Conservation (phyloP, 352 stramenopile species). For the Paralagenidium karlingii region DNA sequence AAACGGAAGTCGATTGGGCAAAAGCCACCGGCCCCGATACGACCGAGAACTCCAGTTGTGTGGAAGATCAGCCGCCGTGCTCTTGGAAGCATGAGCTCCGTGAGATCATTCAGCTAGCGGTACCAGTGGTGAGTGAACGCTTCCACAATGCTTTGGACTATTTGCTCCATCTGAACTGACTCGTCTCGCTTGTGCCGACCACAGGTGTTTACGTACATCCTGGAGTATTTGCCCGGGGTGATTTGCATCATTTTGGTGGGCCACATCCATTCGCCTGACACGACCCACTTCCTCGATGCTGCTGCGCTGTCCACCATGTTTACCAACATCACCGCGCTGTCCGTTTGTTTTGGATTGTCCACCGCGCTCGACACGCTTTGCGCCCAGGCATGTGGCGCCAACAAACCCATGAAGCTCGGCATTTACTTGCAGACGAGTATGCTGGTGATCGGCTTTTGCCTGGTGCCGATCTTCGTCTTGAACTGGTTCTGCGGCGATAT, state of each 20-base stretch:
- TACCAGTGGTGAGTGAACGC: conserved; percentile 27
- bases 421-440: conserved; percentile 75
- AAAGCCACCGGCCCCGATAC: no score
- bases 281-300: conserved; percentile 39
- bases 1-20: no score
- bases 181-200: no score
- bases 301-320: conserved; percentile 54
- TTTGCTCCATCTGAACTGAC: no score
- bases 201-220: conserved; percentile 33
- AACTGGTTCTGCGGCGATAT: conserved; percentile 63
- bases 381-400: conserved; percentile 67
- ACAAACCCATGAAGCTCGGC: conserved; percentile 51
- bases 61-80: conserved; percentile 14
- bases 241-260: conserved; percentile 47
- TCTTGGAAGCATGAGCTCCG: conserved; percentile 25
- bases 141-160: no score
- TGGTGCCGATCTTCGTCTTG: conserved; percentile 45
- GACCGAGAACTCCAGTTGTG: no score
- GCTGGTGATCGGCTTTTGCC: conserved; percentile 34
- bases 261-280: conserved; percentile 42
- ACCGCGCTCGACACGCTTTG: conserved; percentile 85
- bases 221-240: conserved; percentile 44
- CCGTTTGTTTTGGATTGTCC: conserved; percentile 59
- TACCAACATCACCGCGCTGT: conserved; percentile 66
- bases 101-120: conserved; percentile 25